Evolutionary conservation across 768 basidiomycete genomes (phyloP).

Genomic region (Trametes cubensis): DNA sequence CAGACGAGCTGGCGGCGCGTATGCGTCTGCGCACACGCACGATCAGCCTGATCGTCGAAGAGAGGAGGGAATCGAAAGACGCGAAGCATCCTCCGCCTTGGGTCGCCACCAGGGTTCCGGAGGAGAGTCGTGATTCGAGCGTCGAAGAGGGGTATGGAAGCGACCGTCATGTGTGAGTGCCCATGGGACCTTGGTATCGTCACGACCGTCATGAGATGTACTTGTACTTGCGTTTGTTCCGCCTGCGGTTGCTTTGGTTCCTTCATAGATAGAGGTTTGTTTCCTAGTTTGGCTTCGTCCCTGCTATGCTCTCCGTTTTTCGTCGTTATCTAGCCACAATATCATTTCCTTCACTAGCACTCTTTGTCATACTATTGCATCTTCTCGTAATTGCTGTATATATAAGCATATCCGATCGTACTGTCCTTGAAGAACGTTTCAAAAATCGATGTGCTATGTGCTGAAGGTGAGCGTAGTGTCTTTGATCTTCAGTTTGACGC

Average conservation of each 20-base stretch:
- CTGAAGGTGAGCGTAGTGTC: slow-evolving; percentile 87
- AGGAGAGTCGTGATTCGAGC: slow-evolving; percentile 7
- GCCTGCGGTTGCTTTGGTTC: background rate
- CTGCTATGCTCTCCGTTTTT: background rate
- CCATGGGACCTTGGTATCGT: background rate
- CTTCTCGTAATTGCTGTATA: no score
- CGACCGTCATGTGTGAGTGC: slow-evolving; percentile 14
- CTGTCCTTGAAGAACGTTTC: no score
- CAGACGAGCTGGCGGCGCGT: slow-evolving; percentile 12
- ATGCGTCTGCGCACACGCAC: slow-evolving; percentile 20
- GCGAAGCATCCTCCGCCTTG: background rate
- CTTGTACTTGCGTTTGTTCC: background rate
- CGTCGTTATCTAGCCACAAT: background rate
- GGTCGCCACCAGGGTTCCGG: background rate
- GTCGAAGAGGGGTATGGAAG: background rate
- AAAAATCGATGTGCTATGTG: slow-evolving; percentile 43
- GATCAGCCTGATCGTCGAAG: slow-evolving; percentile 21
- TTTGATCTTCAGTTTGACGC: slow-evolving; percentile 79
- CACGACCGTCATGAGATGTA: slow-evolving; percentile 10
- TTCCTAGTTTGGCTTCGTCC: no score
- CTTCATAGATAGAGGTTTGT: background rate
- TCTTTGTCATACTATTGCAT: no score
- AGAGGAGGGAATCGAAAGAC: slow-evolving; percentile 14
- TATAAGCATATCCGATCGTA: no score
- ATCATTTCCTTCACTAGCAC: no score